These are phyloP conservation scores for Candida boidinii DNA, from an alignment of 805 yeast species.

Conservation along the genomic window DNA sequence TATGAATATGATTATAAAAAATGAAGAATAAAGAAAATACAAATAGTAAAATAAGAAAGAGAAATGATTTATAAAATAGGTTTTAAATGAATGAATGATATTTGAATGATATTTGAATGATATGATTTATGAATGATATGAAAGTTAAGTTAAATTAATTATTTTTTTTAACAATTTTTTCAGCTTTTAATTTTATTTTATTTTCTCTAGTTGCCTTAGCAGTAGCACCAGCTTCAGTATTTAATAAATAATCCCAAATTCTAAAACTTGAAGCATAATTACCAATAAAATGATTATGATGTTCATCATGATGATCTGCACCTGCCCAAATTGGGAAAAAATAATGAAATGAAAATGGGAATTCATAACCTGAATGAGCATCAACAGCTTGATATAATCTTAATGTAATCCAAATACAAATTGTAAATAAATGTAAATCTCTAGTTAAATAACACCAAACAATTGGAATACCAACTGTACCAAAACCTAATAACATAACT, in stretches of 20 bases:
- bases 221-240: slow-evolving; percentile 85
- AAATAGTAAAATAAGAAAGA: too few relatives aligned
- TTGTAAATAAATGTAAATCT: slow-evolving; percentile 80
- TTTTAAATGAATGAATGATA: too few relatives aligned
- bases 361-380: slow-evolving; percentile 96
- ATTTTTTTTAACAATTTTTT: too few relatives aligned
- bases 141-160: too few relatives aligned
- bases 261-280: slow-evolving; percentile 92
- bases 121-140: too few relatives aligned
- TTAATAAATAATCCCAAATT: slow-evolving; percentile 86
- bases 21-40: not conserved
- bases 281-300: slow-evolving; percentile 93
- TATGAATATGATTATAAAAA: too few relatives aligned
- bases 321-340: slow-evolving; percentile 97
- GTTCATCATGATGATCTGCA: slow-evolving; percentile 96
- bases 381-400: slow-evolving; percentile 95
- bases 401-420: slow-evolving; percentile 77
- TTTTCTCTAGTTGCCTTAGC: slow-evolving; percentile 70
- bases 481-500: slow-evolving; percentile 83
- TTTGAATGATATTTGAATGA: too few relatives aligned
- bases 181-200: slow-evolving; percentile 49
- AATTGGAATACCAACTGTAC: slow-evolving; percentile 94
- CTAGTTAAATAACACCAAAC: slow-evolving; percentile 70
- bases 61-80: too few relatives aligned
- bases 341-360: slow-evolving; percentile 93